Evolutionary conservation across 306 rosid genomes (phyloP).

Genomic region (Inga laurina): DNA sequence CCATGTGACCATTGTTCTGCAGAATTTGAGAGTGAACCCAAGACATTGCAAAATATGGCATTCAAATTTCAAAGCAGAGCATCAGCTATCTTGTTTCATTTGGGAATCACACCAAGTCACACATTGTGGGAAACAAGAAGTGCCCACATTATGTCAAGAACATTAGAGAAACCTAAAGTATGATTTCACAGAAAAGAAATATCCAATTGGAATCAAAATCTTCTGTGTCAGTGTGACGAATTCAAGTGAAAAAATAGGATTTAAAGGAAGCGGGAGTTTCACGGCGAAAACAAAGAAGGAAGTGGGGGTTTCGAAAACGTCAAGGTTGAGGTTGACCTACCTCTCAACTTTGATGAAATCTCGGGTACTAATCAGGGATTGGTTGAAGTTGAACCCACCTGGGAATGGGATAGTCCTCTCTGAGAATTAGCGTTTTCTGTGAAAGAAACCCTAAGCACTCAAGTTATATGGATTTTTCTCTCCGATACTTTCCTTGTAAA

Average conservation of each 20-base stretch:
- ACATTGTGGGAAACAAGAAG: slow-evolving; percentile 45
- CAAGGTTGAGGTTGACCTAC: slow-evolving; percentile 69
- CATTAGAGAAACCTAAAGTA: slow-evolving; percentile 38
- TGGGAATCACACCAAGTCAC: slow-evolving; percentile 53
- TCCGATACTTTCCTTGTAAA: neutral
- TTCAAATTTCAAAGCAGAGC: slow-evolving; percentile 34
- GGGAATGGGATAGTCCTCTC: slow-evolving; percentile 23
- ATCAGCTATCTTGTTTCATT: slow-evolving; percentile 35
- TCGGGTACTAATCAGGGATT: slow-evolving; percentile 38
- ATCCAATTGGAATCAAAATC: slow-evolving; percentile 32
- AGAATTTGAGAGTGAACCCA: slow-evolving; percentile 53
- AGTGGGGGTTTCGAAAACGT: slow-evolving; percentile 38
- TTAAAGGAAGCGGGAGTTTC: slow-evolving; percentile 24
- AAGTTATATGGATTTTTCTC: neutral
- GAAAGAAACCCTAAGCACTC: slow-evolving; percentile 29
- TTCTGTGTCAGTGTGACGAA: neutral
- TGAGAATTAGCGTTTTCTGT: slow-evolving; percentile 27
- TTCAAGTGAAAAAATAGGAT: slow-evolving; percentile 16
- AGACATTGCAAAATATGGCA: slow-evolving; percentile 58
- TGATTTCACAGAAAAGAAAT: slow-evolving; percentile 4
- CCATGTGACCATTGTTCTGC: slow-evolving; percentile 37
- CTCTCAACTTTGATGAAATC: slow-evolving; percentile 40
- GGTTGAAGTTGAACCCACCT: slow-evolving; percentile 20
- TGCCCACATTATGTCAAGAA: slow-evolving; percentile 42
- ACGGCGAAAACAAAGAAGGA: neutral